phyloP scores from a whole-genome alignment of 1,284 basidiomycete species.

The Marasmius fiardii region DNA sequence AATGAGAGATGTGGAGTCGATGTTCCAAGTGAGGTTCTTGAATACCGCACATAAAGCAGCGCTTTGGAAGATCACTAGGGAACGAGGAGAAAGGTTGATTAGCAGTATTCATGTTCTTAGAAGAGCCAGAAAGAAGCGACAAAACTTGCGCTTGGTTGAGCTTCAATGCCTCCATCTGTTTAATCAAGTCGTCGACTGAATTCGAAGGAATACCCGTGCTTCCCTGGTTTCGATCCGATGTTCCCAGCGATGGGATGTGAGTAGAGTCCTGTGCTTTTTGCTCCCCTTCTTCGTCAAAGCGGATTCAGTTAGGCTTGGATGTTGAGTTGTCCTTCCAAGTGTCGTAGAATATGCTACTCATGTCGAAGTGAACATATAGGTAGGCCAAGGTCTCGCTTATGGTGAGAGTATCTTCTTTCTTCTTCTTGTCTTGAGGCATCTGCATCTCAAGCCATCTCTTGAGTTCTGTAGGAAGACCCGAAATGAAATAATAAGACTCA shows the following conservation, averaged over 20 bases:
- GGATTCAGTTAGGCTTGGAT: neutral
- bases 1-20: neutral
- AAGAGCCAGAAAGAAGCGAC: neutral
- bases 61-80: neutral
- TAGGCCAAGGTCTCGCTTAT: neutral
- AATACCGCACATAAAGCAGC: neutral
- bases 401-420: neutral
- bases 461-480: neutral
- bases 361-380: neutral
- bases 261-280: no score
- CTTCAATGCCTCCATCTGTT: neutral
- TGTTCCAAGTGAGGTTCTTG: neutral
- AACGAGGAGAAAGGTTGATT: neutral
- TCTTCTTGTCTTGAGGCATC: neutral
- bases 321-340: neutral
- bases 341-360: neutral
- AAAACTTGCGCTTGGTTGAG: neutral
- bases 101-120: no score
- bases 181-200: neutral
- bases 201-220: neutral
- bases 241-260: no score
- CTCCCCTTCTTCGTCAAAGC: neutral
- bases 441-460: neutral
- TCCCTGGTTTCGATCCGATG: no score
- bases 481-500: neutral